A percentile compares a stretch with the other conserved stretches of the same genome.
These are phyloP conservation scores for Aspergillus conjunctus DNA, from an alignment of 495 filamentous ascomycete species.

Conservation along the genomic window DNA sequence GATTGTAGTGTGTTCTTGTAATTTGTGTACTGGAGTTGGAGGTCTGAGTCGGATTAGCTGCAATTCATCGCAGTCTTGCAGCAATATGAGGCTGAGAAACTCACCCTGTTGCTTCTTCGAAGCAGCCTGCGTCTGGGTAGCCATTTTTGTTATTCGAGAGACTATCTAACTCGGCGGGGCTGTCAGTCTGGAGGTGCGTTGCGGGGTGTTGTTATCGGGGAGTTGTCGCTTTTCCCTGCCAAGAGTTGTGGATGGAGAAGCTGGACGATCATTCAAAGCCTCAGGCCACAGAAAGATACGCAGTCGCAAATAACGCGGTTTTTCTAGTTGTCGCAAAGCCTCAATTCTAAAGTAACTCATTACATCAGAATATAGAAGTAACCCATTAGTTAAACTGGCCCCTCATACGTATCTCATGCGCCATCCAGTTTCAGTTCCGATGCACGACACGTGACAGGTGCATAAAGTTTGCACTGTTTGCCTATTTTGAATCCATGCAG, in stretches of 20 bases:
- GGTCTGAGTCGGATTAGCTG: conserved; percentile 59
- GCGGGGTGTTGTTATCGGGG: conserved; percentile 6
- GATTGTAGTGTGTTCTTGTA: conserved; percentile 96
- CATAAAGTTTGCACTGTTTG: conserved; percentile 23
- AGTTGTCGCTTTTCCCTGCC: conserved; percentile 8
- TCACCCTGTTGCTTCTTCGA: conserved; percentile 85
- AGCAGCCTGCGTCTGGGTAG: conserved; percentile 49
- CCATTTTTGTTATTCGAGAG: conserved; percentile 33
- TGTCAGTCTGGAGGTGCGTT: conserved; percentile 34
- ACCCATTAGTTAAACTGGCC: too few species aligned
- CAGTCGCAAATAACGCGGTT: background rate
- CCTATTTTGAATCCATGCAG: conserved; percentile 8
- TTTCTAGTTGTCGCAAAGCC: too few species aligned
- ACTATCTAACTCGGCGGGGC: conserved; percentile 22
- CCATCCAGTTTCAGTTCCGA: background rate
- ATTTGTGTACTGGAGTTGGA: conserved; percentile 89
- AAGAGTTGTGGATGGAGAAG: background rate
- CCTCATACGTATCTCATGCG: background rate
- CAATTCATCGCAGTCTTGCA: conserved; percentile 19
- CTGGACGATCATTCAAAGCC: background rate
- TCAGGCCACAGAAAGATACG: background rate
- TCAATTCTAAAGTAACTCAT: too few species aligned
- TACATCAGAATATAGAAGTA: too few species aligned
- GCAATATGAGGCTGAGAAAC: conserved; percentile 25
- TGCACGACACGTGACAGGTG: conserved; percentile 13